A percentile compares a stretch with the other conserved stretches of the same genome.
Conservation (phyloP, 768 basidiomycete genomes). For the Boletus speciosus region DNA sequence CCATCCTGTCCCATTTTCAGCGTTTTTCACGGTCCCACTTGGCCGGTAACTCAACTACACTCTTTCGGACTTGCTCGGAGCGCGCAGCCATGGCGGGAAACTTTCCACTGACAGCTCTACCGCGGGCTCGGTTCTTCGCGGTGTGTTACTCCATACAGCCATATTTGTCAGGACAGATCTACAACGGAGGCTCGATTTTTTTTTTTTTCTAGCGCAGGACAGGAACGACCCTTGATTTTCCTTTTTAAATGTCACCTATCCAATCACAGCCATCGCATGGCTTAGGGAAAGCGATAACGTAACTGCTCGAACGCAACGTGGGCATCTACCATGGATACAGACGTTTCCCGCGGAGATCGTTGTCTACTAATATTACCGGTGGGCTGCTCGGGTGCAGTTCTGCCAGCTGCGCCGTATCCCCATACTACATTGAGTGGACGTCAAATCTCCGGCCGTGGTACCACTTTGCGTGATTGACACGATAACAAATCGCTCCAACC, state of each 20-base stretch:
- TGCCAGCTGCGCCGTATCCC: conserved; percentile 20
- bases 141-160: no score
- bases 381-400: conserved; percentile 11
- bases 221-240: conserved; percentile 4
- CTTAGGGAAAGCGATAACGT: conserved; percentile 22
- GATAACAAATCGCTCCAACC: not conserved
- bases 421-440: conserved; percentile 5
- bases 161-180: no score
- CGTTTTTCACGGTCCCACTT: conserved; percentile 6
- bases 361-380: conserved; percentile 9
- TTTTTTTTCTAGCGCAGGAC: no score
- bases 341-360: conserved; percentile 30
- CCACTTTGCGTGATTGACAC: not conserved
- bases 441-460: conserved; percentile 23
- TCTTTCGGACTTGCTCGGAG: conserved; percentile 11
- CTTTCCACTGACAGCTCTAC: conserved; percentile 8
- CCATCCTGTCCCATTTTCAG: not conserved
- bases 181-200: no score
- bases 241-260: conserved; percentile 1
- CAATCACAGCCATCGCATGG: conserved; percentile 11
- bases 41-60: conserved; percentile 6
- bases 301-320: conserved; percentile 25
- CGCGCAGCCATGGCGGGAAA: conserved; percentile 3
- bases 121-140: conserved; percentile 6
- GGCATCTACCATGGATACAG: conserved; percentile 28